These are phyloP conservation scores for Neonothopanus nambi DNA, from an alignment of 1,284 basidiomycete genomes.

Conservation along the genomic window DNA sequence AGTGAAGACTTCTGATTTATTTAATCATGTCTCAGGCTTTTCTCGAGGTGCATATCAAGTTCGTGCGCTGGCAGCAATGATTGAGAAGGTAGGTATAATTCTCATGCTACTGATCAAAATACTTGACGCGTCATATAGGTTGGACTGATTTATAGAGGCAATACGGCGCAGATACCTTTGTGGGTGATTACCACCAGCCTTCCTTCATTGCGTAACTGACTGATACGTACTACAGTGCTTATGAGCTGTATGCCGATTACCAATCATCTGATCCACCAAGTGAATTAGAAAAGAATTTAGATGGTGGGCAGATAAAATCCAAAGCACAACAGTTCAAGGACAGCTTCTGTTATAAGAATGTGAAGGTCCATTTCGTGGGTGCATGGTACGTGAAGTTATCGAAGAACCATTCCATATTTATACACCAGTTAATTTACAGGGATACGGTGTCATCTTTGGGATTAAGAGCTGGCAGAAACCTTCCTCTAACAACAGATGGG, in stretches of 20 bases:
- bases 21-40: conserved; percentile 37
- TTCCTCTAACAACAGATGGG: not conserved
- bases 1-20: not conserved
- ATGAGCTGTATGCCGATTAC: conserved; percentile 31
- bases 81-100: conserved; percentile 33
- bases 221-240: conserved; percentile 32
- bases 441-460: conserved; percentile 34
- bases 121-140: too few relatives aligned
- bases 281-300: not conserved
- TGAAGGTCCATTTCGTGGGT: conserved; percentile 40
- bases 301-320: conserved; percentile 31
- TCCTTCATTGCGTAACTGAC: too few relatives aligned
- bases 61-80: conserved; percentile 42
- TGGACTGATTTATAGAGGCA: not conserved
- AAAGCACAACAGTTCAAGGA: too few relatives aligned
- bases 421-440: too few relatives aligned
- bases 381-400: conserved; percentile 32
- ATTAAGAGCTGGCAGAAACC: not conserved
- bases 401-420: not conserved
- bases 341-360: conserved; percentile 34
- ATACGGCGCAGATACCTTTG: too few relatives aligned
- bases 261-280: too few relatives aligned
- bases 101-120: not conserved
- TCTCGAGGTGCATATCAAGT: conserved; percentile 51
- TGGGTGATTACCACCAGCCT: too few relatives aligned